These are phyloP conservation scores for Fusarium buxicola DNA, from an alignment of 2,329 filamentous ascomycete species.

Conservation along the genomic window DNA sequence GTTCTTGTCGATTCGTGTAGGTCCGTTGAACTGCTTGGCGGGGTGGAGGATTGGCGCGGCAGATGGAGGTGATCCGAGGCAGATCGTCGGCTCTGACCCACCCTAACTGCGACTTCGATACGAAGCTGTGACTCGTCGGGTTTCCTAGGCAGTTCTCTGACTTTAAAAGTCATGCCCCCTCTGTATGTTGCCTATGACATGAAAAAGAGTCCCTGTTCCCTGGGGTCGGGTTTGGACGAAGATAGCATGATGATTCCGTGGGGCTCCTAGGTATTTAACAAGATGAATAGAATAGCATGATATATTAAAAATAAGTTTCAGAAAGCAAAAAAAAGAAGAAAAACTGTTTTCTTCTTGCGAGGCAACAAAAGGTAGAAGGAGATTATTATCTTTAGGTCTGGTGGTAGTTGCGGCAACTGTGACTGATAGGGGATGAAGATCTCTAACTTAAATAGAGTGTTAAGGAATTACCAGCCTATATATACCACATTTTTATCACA, in stretches of 20 bases:
- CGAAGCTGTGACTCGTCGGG: neutral
- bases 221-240: neutral
- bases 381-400: too few species aligned
- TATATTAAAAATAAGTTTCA: too few species aligned
- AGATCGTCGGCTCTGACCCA: neutral
- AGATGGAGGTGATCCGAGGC: neutral
- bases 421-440: too few species aligned
- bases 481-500: too few species aligned
- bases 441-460: too few species aligned
- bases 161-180: neutral
- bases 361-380: too few species aligned
- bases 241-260: conserved; percentile 5
- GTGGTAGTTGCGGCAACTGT: too few species aligned
- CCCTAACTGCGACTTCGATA: neutral
- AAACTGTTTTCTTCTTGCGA: too few species aligned
- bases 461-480: too few species aligned
- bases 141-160: neutral
- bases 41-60: neutral
- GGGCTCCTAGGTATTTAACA: neutral
- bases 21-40: conserved; percentile 11
- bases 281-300: neutral
- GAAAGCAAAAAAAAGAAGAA: too few species aligned
- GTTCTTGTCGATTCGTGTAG: neutral
- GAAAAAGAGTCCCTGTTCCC: neutral
- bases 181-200: neutral